A percentile compares a stretch with the other conserved stretches of the same genome.
Conservation (phyloP, 805 yeast genomes). For the Lipomyces chichibuensis region DNA sequence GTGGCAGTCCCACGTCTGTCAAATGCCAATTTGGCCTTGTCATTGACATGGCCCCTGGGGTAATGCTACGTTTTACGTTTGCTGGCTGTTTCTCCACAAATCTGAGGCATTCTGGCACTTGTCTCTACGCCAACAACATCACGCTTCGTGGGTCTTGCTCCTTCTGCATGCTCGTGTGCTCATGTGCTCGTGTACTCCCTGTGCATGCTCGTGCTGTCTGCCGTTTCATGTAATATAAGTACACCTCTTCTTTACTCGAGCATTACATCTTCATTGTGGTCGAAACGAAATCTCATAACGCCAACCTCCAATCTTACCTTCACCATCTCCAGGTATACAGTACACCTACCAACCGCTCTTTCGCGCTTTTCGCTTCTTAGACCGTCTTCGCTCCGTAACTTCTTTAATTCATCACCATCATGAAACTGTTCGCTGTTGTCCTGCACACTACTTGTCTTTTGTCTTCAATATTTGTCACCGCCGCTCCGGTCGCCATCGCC, state of each 20-base stretch:
- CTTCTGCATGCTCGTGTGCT: too few species aligned
- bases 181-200: too few species aligned
- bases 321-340: neutral
- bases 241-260: neutral
- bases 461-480: constrained; percentile 13
- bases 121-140: neutral
- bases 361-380: neutral
- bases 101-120: neutral
- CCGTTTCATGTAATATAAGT: neutral
- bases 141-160: neutral
- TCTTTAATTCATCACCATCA: neutral
- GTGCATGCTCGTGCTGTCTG: neutral
- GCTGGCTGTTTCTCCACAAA: neutral
- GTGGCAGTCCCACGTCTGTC: neutral
- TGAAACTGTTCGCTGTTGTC: neutral
- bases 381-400: neutral
- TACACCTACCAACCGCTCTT: neutral
- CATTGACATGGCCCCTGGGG: neutral
- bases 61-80: neutral
- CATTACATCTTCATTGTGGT: neutral
- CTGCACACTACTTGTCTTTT: neutral
- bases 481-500: constrained; percentile 19
- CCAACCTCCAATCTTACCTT: neutral
- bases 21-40: neutral
- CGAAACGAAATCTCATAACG: neutral